phyloP scores from a whole-genome alignment of 2,329 filamentous ascomycete genomes.

The Claviceps capensis region DNA sequence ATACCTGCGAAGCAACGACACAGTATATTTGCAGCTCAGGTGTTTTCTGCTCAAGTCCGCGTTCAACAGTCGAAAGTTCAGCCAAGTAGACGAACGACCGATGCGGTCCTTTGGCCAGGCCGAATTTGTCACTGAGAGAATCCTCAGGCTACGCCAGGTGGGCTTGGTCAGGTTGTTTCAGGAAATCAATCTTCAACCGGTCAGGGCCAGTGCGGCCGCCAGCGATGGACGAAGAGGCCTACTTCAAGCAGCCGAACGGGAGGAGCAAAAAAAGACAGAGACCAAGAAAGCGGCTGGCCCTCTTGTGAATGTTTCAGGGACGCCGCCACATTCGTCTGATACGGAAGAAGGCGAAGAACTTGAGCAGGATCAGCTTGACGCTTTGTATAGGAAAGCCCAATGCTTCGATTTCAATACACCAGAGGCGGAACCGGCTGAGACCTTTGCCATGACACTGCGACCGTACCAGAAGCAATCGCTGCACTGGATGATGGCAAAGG shows the following conservation, averaged over 20 bases:
- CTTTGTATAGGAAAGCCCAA: constrained; percentile 88
- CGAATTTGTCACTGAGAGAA: constrained; percentile 75
- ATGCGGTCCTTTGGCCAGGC: constrained; percentile 68
- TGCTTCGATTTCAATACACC: constrained; percentile 92
- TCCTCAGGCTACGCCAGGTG: constrained; percentile 71
- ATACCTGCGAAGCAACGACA: constrained; percentile 75
- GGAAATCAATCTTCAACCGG: constrained; percentile 72
- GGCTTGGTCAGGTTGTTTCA: constrained; percentile 79
- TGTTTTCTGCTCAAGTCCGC: constrained; percentile 63
- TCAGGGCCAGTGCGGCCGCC: constrained; percentile 58
- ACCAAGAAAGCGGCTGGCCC: constrained; percentile 19
- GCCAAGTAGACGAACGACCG: constrained; percentile 54
- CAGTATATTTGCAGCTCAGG: constrained; percentile 76
- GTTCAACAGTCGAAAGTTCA: constrained; percentile 50
- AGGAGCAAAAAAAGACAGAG: constrained; percentile 59
- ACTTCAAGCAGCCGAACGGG: constrained; percentile 74
- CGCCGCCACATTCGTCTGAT: constrained; percentile 48
- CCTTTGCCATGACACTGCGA: constrained; percentile 70
- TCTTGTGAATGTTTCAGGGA: constrained; percentile 22
- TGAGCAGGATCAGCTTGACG: constrained; percentile 89
- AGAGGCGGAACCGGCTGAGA: constrained; percentile 67
- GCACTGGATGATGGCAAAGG: constrained; percentile 93
- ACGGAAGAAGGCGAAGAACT: constrained; percentile 79
- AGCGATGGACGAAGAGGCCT: constrained; percentile 74
- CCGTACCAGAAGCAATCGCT: constrained; percentile 93